Evolutionary conservation across 441 rosid species (phyloP).

Genomic region (Syzygium syzygioides): DNA sequence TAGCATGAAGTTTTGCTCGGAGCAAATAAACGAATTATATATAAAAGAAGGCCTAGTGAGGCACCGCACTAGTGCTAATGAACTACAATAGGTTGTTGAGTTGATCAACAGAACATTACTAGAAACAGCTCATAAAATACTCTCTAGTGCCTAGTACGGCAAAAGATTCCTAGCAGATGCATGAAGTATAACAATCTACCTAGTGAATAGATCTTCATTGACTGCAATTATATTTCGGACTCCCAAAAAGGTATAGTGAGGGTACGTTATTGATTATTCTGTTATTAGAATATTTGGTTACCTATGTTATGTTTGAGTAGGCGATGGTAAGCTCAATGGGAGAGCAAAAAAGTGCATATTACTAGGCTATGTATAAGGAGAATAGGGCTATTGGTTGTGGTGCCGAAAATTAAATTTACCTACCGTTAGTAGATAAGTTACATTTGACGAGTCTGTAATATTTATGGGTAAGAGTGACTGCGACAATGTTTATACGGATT

Average conservation of each 20-base stretch:
- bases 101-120: neutral
- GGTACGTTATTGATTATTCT: accelerated
- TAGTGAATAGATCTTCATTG: too few species aligned
- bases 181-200: accelerated
- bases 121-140: neutral
- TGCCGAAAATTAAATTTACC: neutral
- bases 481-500: neutral
- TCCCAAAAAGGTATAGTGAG: too few species aligned
- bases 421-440: neutral
- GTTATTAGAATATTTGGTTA: accelerated
- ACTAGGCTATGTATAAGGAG: accelerated
- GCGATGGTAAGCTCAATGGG: neutral
- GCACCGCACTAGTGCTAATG: neutral
- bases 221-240: too few species aligned
- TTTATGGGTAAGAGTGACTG: neutral
- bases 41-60: neutral
- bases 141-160: neutral
- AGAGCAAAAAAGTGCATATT: neutral
- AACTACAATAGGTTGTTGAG: accelerated
- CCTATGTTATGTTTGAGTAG: neutral
- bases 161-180: neutral
- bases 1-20: neutral
- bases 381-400: neutral
- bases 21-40: neutral
- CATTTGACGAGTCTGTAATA: accelerated